A percentile compares a stretch with the other conserved stretches of the same genome.
Conservation (phyloP, 352 stramenopile genomes). For the Blastocystis hominis region DNA sequence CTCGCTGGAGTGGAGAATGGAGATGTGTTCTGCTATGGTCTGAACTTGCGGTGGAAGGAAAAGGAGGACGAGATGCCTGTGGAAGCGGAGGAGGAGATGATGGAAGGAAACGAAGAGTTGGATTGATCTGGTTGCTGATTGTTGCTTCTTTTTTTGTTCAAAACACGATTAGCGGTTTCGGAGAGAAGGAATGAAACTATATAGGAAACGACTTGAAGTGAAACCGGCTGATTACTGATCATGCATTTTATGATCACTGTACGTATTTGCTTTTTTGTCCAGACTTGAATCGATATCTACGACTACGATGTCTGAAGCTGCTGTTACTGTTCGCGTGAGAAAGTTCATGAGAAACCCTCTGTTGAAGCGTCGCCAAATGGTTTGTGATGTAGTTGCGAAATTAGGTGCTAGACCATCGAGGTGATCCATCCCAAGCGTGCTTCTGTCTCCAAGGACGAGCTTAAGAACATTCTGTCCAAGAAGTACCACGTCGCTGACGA, state of each 20-base stretch:
- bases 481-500: slow-evolving; percentile 58
- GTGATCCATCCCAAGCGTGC: slow-evolving; percentile 35
- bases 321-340: slow-evolving; percentile 54
- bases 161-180: background rate
- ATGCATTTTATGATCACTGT: background rate
- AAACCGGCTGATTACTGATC: background rate
- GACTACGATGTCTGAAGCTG: slow-evolving; percentile 57
- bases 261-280: background rate
- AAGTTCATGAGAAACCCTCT: slow-evolving; percentile 59
- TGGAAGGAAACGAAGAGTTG: slow-evolving; percentile 16
- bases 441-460: slow-evolving; percentile 59
- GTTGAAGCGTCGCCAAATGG: slow-evolving; percentile 54
- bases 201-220: background rate
- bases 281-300: slow-evolving; percentile 42
- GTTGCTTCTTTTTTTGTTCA: background rate
- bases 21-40: slow-evolving; percentile 28
- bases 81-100: background rate
- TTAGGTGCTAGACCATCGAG: slow-evolving; percentile 32
- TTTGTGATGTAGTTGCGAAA: background rate
- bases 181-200: background rate
- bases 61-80: slow-evolving; percentile 35
- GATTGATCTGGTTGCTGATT: slow-evolving; percentile 14
- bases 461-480: slow-evolving; percentile 59
- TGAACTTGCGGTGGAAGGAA: slow-evolving; percentile 52
- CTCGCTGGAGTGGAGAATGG: slow-evolving; percentile 29